These are phyloP conservation scores for Coemansia sp. DNA, from an alignment of 192 early-diverging fungal genomes.

Conservation along the genomic window DNA sequence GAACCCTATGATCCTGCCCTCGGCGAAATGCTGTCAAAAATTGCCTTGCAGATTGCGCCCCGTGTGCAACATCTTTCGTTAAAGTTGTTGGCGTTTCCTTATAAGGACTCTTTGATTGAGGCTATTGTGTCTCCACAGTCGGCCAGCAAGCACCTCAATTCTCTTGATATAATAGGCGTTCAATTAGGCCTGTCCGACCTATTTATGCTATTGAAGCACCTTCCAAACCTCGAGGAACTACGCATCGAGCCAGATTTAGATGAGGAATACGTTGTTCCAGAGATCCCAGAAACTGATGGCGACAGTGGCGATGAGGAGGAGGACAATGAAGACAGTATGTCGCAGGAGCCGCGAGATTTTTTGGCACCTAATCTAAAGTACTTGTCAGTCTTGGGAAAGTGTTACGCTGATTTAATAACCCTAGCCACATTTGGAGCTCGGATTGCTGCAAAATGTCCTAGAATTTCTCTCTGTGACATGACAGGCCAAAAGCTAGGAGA, in stretches of 20 bases:
- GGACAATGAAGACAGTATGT: background rate
- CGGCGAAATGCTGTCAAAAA: slow-evolving; percentile 4
- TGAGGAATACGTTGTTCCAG: background rate
- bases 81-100: background rate
- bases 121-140: background rate
- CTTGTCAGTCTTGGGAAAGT: background rate
- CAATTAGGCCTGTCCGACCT: background rate
- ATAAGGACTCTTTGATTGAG: background rate
- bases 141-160: background rate
- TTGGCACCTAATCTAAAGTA: background rate
- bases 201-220: background rate
- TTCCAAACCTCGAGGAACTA: background rate
- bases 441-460: background rate
- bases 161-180: background rate
- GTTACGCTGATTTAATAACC: background rate
- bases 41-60: background rate
- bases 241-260: background rate
- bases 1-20: background rate
- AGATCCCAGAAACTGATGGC: background rate
- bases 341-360: background rate
- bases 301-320: background rate
- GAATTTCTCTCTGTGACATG: background rate
- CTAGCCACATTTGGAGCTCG: background rate
- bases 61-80: background rate
- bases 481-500: background rate